Evolutionary conservation across 192 early-diverging fungal species (phyloP), one percentile per base, ranked within the genome.

Genomic region (Lunasporangiospora selenospora): DNA sequence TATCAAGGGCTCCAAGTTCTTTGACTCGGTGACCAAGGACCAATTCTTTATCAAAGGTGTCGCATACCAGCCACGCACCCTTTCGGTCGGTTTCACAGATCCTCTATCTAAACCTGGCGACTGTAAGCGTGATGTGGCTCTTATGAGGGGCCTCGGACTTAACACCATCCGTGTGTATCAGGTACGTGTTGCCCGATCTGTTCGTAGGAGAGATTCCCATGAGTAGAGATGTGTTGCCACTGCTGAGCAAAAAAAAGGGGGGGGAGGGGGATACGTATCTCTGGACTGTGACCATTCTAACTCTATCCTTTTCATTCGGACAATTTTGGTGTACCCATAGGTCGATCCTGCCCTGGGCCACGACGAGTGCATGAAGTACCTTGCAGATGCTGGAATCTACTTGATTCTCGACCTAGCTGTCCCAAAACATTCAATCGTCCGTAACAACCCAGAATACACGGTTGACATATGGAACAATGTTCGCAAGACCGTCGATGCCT

Each of bases 21-120:
- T 89, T 73, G 83, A 90, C 66, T 81, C 81, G 18, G 84, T 87
- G 30, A 87, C 86, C 6, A 87, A 89, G 65, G 78, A 87, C 24
- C 88, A 92, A 67, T 89, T 92, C 80, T 89, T 87, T 48, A 78
- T 89, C 78, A 89, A 89, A 75, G 89, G 88, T 49, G 80, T 89
- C 16, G 88, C 81, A n/a, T 92, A 92, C 60, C 89, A 90, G 60
- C 90, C 90, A 19, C 78, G 81, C 30, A 75, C 69, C 15, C 65
- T 71, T 48, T 65, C 57, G 19, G 38, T 47, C 15, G 75, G 71
- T 26, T 63, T 58, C 29, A 73, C 54, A 30, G 90, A 90, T 61
- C 90, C 90, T 26, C 78, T 92, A 34, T 77, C 86, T 10, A 84
- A 88, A 54, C 65, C 66, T 34, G 59, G 59, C 19, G 80, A 62